These are phyloP conservation scores for Thalia dealbata DNA, from an alignment of 176 grass and related monocot species.

Conservation along the genomic window DNA sequence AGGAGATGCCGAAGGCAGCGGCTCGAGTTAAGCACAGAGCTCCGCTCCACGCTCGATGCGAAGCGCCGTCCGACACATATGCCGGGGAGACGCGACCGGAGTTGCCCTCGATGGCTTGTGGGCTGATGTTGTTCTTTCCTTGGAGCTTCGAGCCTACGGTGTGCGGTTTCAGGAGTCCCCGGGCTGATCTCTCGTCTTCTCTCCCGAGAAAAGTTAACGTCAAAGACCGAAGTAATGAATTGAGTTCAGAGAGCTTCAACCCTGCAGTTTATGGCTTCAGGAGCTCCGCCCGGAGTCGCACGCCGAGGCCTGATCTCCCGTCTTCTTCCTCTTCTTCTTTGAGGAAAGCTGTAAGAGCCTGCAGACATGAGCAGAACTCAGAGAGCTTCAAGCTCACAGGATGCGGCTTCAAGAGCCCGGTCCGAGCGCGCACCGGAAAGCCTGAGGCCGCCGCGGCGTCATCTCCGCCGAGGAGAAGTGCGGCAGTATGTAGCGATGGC, in stretches of 20 bases:
- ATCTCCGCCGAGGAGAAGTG: not conserved
- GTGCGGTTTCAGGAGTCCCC: constrained; percentile 40
- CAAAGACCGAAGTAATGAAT: constrained; percentile 22
- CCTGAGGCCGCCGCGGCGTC: not conserved
- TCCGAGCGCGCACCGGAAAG: not conserved
- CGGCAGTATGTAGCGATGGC: not conserved
- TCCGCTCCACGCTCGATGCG: constrained; percentile 3
- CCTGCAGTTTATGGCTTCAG: constrained; percentile 11
- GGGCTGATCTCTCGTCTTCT: not conserved
- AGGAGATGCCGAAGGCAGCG: constrained; percentile 14
- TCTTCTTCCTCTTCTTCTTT: constrained; percentile 1
- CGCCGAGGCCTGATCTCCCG: constrained; percentile 5
- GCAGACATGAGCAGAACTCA: constrained; percentile 21
- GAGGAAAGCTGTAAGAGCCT: constrained; percentile 20
- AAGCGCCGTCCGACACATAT: constrained; percentile 25
- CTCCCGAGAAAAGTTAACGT: constrained; percentile 3
- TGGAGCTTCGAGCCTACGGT: constrained; percentile 62
- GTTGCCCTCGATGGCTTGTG: constrained; percentile 54
- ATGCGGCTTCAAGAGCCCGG: not conserved
- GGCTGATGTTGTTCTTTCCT: constrained; percentile 80
- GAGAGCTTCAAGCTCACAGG: not conserved
- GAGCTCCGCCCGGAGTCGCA: not conserved
- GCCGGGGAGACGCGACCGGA: constrained; percentile 14
- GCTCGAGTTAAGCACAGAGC: not conserved
- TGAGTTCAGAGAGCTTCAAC: constrained; percentile 30